A percentile compares a stretch with the other conserved stretches of the same genome.
phyloP scores from a whole-genome alignment of 805 yeast genomes.

The Kuraishia hungarica region DNA sequence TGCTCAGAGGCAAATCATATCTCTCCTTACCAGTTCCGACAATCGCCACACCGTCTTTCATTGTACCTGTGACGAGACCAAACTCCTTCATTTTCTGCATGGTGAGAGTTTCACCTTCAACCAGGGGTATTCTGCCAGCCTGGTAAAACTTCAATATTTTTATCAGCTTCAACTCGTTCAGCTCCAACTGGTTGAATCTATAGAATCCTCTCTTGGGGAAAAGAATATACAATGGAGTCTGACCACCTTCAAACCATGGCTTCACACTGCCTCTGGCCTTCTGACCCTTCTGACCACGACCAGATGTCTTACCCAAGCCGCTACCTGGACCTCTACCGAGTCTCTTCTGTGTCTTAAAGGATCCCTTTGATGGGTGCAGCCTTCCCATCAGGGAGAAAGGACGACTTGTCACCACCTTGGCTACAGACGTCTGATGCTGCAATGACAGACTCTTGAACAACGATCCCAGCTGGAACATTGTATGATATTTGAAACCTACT shows the following conservation, averaged over 20 bases:
- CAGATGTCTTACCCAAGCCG: slow-evolving; percentile 88
- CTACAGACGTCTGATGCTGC: background rate
- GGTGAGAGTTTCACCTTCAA: slow-evolving; percentile 55
- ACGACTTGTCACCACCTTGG: background rate
- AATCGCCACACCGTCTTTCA: slow-evolving; percentile 75
- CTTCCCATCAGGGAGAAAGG: slow-evolving; percentile 1
- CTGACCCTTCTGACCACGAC: slow-evolving; percentile 98
- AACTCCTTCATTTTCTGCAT: slow-evolving; percentile 70
- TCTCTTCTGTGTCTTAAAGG: slow-evolving; percentile 41
- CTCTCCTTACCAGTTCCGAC: slow-evolving; percentile 53
- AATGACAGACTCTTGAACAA: background rate
- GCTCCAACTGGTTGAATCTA: slow-evolving; percentile 46
- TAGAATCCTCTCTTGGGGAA: slow-evolving; percentile 87
- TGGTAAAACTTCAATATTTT: slow-evolving; percentile 66
- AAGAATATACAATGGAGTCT: slow-evolving; percentile 79
- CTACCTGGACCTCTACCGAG: slow-evolving; percentile 96
- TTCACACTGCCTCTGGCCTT: slow-evolving; percentile 90
- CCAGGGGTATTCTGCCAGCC: slow-evolving; percentile 51
- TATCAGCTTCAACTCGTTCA: slow-evolving; percentile 55
- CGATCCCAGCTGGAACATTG: background rate
- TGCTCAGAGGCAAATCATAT: slow-evolving; percentile 52
- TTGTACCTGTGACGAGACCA: slow-evolving; percentile 64
- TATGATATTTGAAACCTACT: background rate
- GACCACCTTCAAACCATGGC: slow-evolving; percentile 98
- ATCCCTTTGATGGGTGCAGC: slow-evolving; percentile 3